Conservation (phyloP, 257 asterid genomes). For the Ehretia macrophylla region DNA sequence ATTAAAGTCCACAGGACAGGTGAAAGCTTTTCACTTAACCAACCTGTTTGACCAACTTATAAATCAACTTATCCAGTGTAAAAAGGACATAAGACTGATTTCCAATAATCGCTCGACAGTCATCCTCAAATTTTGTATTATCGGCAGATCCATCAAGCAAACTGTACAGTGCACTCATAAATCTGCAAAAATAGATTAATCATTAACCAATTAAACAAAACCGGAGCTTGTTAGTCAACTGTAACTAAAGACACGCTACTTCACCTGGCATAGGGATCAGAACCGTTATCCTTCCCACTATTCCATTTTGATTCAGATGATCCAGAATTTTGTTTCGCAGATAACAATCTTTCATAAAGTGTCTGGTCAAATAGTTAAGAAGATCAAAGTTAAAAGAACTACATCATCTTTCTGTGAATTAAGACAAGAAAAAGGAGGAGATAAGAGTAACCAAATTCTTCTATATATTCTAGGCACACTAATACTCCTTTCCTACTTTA, state of each 20-base stretch:
- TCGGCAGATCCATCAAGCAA: slow-evolving; percentile 95
- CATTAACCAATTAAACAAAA: not conserved
- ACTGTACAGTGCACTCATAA: slow-evolving; percentile 73
- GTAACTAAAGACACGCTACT: not conserved
- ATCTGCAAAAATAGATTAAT: slow-evolving; percentile 44
- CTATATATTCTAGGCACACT: not conserved
- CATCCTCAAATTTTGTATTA: slow-evolving; percentile 89
- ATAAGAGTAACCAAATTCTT: not conserved
- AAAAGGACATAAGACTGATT: slow-evolving; percentile 86
- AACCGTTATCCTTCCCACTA: slow-evolving; percentile 16
- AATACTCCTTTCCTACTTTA: too few relatives aligned
- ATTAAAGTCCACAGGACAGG: not conserved
- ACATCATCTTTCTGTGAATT: too few relatives aligned
- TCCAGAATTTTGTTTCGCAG: slow-evolving; percentile 15
- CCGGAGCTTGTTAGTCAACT: not conserved
- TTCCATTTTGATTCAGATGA: slow-evolving; percentile 19
- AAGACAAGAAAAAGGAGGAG: too few relatives aligned
- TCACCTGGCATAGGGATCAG: slow-evolving; percentile 31
- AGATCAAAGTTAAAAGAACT: too few relatives aligned
- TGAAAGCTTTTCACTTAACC: not conserved
- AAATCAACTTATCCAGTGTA: slow-evolving; percentile 90
- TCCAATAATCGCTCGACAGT: slow-evolving; percentile 88
- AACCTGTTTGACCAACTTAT: slow-evolving; percentile 91
- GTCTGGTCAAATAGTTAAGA: slow-evolving; percentile 8
- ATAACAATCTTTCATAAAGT: slow-evolving; percentile 18